These are phyloP conservation scores for Scenedesmus sp. DNA, from an alignment of 163 green algal species.

Conservation along the genomic window DNA sequence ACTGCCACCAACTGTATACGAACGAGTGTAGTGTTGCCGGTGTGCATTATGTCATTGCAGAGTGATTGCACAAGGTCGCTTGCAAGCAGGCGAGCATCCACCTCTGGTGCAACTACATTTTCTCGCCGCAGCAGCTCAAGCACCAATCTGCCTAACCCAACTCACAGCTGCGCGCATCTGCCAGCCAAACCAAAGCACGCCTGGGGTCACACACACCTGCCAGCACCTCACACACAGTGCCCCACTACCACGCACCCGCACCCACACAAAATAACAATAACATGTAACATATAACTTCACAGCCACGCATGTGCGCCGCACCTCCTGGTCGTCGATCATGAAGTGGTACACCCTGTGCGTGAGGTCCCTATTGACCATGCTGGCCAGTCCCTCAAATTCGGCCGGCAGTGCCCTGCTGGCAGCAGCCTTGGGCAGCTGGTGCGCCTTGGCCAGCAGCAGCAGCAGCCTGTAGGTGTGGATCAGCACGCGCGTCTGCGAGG, in stretches of 20 bases:
- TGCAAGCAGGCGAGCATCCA: no score
- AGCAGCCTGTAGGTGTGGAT: slow-evolving; percentile 43
- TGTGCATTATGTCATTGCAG: no score
- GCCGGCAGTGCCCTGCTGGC: not conserved
- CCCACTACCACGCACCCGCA: not conserved
- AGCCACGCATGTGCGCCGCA: not conserved
- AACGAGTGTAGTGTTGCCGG: no score
- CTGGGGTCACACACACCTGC: no score
- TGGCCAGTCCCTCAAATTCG: slow-evolving; percentile 51
- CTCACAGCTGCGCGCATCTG: no score
- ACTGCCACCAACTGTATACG: no score
- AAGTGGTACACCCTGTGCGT: slow-evolving; percentile 56
- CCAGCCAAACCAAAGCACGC: no score
- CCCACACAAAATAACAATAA: not conserved
- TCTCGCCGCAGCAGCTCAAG: no score
- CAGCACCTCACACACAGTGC: no score
- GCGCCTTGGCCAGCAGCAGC: slow-evolving; percentile 3
- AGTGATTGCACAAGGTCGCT: no score
- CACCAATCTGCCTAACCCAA: no score
- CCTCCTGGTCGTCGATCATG: slow-evolving; percentile 51
- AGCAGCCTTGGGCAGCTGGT: slow-evolving; percentile 27
- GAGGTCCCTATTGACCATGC: slow-evolving; percentile 52
- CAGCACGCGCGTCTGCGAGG: slow-evolving; percentile 7
- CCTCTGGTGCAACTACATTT: no score
- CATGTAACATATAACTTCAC: not conserved